Evolutionary conservation across 352 stramenopile species (phyloP).

Genomic region (Globisporangium sylvaticum): DNA sequence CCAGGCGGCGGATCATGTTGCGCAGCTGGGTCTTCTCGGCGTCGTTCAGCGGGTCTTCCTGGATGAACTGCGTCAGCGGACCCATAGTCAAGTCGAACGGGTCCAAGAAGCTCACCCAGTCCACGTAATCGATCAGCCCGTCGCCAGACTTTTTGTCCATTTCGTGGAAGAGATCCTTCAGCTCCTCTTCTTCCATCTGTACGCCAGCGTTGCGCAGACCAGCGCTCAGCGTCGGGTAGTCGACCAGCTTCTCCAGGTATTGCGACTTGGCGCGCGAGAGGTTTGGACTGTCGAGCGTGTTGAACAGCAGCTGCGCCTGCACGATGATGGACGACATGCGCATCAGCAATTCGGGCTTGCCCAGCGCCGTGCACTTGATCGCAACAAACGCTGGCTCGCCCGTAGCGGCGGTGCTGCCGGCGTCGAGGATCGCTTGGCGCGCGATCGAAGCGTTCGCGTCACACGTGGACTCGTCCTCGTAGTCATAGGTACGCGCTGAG

Average conservation of each 20-base stretch:
- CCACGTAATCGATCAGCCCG: constrained; percentile 91
- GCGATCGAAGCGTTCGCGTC: constrained; percentile 90
- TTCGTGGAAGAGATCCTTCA: constrained; percentile 58
- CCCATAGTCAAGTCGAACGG: constrained; percentile 89
- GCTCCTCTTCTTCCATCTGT: constrained; percentile 56
- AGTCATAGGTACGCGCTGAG: constrained; percentile 93
- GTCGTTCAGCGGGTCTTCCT: constrained; percentile 69
- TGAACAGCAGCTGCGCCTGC: constrained; percentile 90
- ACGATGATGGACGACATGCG: constrained; percentile 93
- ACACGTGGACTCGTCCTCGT: constrained; percentile 92
- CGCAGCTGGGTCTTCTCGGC: constrained; percentile 90
- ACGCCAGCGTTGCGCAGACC: constrained; percentile 67
- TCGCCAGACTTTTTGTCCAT: constrained; percentile 66
- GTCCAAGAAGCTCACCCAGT: constrained; percentile 92
- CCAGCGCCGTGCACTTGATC: constrained; percentile 96
- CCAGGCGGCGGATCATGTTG: constrained; percentile 86
- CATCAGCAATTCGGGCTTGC: constrained; percentile 94
- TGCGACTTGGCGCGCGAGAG: constrained; percentile 79
- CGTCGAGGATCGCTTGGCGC: constrained; percentile 76
- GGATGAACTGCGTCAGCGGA: constrained; percentile 84
- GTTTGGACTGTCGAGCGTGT: constrained; percentile 86
- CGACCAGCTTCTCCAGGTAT: constrained; percentile 75
- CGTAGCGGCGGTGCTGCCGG: constrained; percentile 30
- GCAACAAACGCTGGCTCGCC: constrained; percentile 90
- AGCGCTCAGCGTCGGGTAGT: constrained; percentile 72